Base-by-base conservation (phyloP, 495 filamentous ascomycete species). In the Hypomontagnella monticulosa region DNA sequence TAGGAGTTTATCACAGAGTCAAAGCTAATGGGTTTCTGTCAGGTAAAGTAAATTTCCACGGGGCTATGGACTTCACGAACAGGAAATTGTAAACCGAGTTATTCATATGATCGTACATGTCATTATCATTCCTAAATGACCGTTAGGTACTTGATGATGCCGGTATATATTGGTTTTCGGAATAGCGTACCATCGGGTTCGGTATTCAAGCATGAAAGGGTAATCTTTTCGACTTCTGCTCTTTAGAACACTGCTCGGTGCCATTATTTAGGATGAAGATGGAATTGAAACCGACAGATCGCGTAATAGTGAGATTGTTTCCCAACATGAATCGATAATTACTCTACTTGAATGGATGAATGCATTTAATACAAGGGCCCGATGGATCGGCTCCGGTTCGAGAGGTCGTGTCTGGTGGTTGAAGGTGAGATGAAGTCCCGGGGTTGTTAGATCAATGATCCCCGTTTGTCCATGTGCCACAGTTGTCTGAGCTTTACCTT, bases 1-100 rank as follows among this genome's bases (percentile, higher is more conserved):
- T 95, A 99, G 41, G 87, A 82, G 79, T 97, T 99, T 69, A 96
- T 88, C 63, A 97, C 87, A 4, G 91, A 93, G 79, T 99, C 94
- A 78, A 88, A 88, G 20, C 79, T 81, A 53, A 49, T 20, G 14
- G 15, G n/a, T 52, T 2, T 27, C 27, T 34, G 52, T 65, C 23
- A 71, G 54, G 37, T 11, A 41, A 16, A 11, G 4, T n/a, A n/a
- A n/a, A 12, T 23, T 32, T 34, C 9, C 11, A 9, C n/a, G 34
- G 16, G 50, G 8, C 4, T 14, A 14, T 32, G 10, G 32, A 47
- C 4, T 15, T 61, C 37, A 63, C 76, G 71, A 65, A 86, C 81
- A 95, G 83, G 67, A 88, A 86, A 61, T 89, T 89, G 78, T 97
- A 96, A 37, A 96, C 81, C 46, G 86, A 88, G 71, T 96, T 95